Percentiles rank a stretch among this genome's conserved stretches.
Conservation (phyloP, 2,329 filamentous ascomycete species). For the Hypoxylon sp. region DNA sequence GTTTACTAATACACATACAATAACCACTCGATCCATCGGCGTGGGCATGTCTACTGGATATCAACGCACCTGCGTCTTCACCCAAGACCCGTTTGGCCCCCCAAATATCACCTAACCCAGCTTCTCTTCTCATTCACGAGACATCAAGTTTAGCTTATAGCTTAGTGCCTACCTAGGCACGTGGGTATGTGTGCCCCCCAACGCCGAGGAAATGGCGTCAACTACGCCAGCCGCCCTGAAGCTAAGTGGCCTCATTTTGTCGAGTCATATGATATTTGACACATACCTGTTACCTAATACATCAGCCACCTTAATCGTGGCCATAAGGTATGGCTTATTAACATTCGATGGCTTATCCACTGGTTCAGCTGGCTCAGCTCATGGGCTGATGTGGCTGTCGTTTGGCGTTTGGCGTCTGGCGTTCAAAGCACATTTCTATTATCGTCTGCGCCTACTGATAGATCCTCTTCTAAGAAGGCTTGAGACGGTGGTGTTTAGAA, state of each 20-base stretch:
- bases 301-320: neutral
- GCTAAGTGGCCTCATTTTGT: neutral
- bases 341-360: neutral
- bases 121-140: neutral
- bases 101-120: neutral
- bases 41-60: neutral
- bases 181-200: neutral
- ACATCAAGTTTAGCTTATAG: neutral
- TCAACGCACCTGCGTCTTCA: neutral
- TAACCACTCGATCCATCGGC: neutral
- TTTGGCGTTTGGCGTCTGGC: neutral
- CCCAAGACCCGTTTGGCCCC: neutral
- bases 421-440: neutral
- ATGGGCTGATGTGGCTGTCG: neutral
- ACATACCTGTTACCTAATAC: neutral
- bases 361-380: neutral
- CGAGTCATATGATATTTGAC: neutral
- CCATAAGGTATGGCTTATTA: neutral
- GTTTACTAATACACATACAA: neutral
- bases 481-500: conserved; percentile 1
- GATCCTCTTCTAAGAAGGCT: neutral
- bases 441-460: neutral
- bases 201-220: neutral
- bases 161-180: neutral
- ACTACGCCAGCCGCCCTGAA: neutral